Conservation (phyloP, 371 early-diverging fungal genomes). For the Syncephalastrum contaminatum region DNA sequence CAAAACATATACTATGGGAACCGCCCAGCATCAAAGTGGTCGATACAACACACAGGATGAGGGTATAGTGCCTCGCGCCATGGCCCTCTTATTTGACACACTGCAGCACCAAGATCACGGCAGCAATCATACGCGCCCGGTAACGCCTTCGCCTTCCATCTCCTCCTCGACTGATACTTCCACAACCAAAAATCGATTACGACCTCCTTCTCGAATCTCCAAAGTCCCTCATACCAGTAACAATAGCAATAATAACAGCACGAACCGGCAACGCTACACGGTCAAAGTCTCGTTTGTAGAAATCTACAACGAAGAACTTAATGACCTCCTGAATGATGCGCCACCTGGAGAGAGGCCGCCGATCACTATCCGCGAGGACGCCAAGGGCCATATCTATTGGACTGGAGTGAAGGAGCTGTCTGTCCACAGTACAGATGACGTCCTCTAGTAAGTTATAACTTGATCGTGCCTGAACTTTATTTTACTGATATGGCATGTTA, state of each 20-base stretch:
- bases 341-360: conserved; percentile 60
- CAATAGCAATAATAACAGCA: conserved; percentile 9
- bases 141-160: conserved; percentile 25
- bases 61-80: conserved; percentile 92
- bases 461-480: not conserved
- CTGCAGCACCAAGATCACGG: conserved; percentile 24
- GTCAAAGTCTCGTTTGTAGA: conserved; percentile 83
- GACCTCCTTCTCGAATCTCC: conserved; percentile 18
- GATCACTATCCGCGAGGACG: conserved; percentile 89
- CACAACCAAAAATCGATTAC: conserved; percentile 11
- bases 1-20: conserved; percentile 99
- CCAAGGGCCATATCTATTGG: conserved; percentile 89
- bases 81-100: conserved; percentile 75
- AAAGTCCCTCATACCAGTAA: not conserved
- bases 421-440: conserved; percentile 75
- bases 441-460: conserved; percentile 57
- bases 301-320: conserved; percentile 97
- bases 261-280: conserved; percentile 32
- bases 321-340: conserved; percentile 72
- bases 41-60: conserved; percentile 50
- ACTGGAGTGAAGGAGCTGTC: conserved; percentile 83
- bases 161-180: conserved; percentile 18
- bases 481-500: conserved; percentile 12
- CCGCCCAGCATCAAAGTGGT: conserved; percentile 68
- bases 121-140: conserved; percentile 7